Evolutionary conservation across 1,284 basidiomycete genomes (phyloP).

Genomic region (Heterobasidion irregulare): DNA sequence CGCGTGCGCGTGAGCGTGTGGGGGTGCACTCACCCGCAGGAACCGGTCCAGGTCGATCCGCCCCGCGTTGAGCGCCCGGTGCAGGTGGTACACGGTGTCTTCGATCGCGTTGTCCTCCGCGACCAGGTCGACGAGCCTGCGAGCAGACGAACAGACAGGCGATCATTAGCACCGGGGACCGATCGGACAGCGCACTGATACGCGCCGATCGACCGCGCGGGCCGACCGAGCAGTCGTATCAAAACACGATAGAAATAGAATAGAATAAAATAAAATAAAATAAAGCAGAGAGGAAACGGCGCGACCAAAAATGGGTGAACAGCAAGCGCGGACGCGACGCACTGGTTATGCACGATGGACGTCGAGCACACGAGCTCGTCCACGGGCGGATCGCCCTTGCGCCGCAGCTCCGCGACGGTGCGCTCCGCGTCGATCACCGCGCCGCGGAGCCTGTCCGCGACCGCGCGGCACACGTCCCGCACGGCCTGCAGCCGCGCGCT

Average conservation of each 20-base stretch:
- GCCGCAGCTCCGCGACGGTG: conserved; percentile 61
- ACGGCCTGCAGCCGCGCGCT: conserved; percentile 93
- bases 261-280: no score
- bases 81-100: conserved; percentile 96
- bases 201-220: no score
- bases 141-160: background rate
- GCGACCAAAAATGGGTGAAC: background rate
- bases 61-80: conserved; percentile 87
- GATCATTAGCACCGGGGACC: background rate
- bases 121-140: conserved; percentile 85
- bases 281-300: no score
- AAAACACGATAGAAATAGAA: no score
- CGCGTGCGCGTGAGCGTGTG: conserved; percentile 8
- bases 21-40: conserved; percentile 57
- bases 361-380: conserved; percentile 94
- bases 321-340: conserved; percentile 24
- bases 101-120: conserved; percentile 99
- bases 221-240: no score
- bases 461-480: conserved; percentile 82
- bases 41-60: conserved; percentile 90
- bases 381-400: conserved; percentile 75
- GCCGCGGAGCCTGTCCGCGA: conserved; percentile 57
- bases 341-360: conserved; percentile 96
- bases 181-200: no score
- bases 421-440: conserved; percentile 60